These are phyloP conservation scores for Monilinia aucupariae DNA, from an alignment of 2,329 filamentous ascomycete genomes.

Conservation along the genomic window DNA sequence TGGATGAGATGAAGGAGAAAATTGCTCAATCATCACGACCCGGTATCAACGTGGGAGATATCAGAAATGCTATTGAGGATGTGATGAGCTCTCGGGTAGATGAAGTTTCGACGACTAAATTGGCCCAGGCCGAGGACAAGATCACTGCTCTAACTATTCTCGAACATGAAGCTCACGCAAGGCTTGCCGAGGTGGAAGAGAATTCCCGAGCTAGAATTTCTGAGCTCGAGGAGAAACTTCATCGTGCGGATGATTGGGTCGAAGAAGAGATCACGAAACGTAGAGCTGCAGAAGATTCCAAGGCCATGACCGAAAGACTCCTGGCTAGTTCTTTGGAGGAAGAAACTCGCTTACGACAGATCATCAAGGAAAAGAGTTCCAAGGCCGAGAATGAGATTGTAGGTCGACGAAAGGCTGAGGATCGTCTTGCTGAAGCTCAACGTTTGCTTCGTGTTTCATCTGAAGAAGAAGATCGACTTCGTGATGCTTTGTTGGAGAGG, in stretches of 20 bases:
- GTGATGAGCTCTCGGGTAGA: conserved; percentile 50
- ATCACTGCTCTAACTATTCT: conserved; percentile 51
- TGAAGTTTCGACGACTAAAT: conserved; percentile 31
- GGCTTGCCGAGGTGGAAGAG: conserved; percentile 40
- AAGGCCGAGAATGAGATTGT: conserved; percentile 60
- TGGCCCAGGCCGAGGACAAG: conserved; percentile 19
- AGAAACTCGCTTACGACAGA: conserved; percentile 59
- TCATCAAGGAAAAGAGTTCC: conserved; percentile 52
- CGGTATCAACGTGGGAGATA: conserved; percentile 46
- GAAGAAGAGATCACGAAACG: conserved; percentile 59
- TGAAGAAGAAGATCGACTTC: conserved; percentile 66
- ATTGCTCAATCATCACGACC: conserved; percentile 42
- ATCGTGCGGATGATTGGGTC: conserved; percentile 55
- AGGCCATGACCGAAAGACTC: conserved; percentile 39
- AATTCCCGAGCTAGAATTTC: conserved; percentile 38
- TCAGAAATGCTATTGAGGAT: conserved; percentile 59
- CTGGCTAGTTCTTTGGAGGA: conserved; percentile 63
- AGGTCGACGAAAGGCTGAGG: conserved; percentile 61
- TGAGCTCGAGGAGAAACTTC: conserved; percentile 65
- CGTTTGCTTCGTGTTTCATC: conserved; percentile 61
- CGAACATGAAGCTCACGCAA: conserved; percentile 52
- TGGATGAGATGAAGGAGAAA: conserved; percentile 58
- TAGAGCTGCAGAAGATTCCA: conserved; percentile 67
- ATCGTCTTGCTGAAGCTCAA: conserved; percentile 67
- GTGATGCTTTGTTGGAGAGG: conserved; percentile 62